Conservation (phyloP, 257 asterid species). For the Verbena officinalis region DNA sequence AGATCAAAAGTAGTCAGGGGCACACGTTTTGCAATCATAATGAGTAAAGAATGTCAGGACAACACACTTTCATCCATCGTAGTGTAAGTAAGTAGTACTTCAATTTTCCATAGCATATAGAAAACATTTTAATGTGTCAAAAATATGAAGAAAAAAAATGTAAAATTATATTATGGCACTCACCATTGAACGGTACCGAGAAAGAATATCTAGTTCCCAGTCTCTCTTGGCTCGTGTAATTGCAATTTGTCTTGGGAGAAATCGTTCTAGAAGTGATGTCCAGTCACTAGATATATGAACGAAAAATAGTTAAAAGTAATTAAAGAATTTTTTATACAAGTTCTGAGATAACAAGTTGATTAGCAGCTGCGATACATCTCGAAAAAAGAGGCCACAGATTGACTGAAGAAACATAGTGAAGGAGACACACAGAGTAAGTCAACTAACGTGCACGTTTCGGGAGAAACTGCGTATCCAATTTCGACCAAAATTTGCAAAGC, state of each 20-base stretch:
- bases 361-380: constrained; percentile 6
- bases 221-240: constrained; percentile 93
- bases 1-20: neutral
- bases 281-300: constrained; percentile 65
- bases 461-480: constrained; percentile 75
- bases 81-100: neutral
- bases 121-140: constrained; percentile 15
- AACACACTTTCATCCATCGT: neutral
- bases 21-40: neutral
- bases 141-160: constrained; percentile 16
- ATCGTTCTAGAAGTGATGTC: constrained; percentile 89
- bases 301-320: constrained; percentile 14
- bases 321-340: constrained; percentile 15
- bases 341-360: constrained; percentile 24
- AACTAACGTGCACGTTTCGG: constrained; percentile 93
- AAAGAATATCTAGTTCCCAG: constrained; percentile 89
- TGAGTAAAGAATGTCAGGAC: constrained; percentile 2
- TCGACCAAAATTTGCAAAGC: constrained; percentile 96
- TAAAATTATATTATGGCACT: constrained; percentile 29
- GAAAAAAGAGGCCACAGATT: constrained; percentile 8
- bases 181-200: constrained; percentile 93
- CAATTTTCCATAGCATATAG: neutral
- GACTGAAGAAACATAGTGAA: constrained; percentile 22
- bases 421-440: constrained; percentile 25
- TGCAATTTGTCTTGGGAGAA: constrained; percentile 91